Percentiles rank a stretch among this genome's conserved stretches.
Conservation (phyloP, 129 eudicot species). For the Lonicera japonica region DNA sequence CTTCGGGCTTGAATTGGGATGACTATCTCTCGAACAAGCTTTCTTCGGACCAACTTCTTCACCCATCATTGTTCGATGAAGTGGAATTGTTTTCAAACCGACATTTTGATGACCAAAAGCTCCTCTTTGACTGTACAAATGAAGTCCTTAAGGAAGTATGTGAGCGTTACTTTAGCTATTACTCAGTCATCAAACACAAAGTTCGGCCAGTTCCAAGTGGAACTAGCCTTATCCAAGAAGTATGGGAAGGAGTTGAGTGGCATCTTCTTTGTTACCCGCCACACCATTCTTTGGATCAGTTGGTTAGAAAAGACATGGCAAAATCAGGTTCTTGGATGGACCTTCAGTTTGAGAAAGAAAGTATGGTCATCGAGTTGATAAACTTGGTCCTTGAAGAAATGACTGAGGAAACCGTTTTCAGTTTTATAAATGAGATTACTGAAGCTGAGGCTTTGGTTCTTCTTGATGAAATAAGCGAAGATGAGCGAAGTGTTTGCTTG, state of each 20-base stretch:
- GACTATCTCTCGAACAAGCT: conserved; percentile 70
- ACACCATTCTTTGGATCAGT: conserved; percentile 59
- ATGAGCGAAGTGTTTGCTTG: conserved; percentile 2
- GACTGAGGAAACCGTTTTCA: conserved; percentile 50
- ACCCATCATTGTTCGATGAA: conserved; percentile 73
- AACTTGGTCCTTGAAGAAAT: conserved; percentile 58
- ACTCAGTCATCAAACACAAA: conserved; percentile 28
- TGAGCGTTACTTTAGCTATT: conserved; percentile 46
- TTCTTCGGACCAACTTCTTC: conserved; percentile 56
- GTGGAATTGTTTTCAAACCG: conserved; percentile 69
- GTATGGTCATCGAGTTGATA: conserved; percentile 44
- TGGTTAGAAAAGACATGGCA: conserved; percentile 55
- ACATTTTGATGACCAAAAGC: conserved; percentile 57
- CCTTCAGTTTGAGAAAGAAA: conserved; percentile 38
- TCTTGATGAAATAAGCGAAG: conserved; percentile 8
- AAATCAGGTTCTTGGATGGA: conserved; percentile 61
- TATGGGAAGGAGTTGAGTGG: conserved; percentile 72
- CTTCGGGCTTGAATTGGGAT: conserved; percentile 86
- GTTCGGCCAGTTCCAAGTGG: conserved; percentile 42
- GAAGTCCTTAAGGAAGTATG: conserved; percentile 62
- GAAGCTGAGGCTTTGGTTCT: conserved; percentile 5
- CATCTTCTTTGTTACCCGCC: conserved; percentile 27
- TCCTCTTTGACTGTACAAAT: conserved; percentile 77
- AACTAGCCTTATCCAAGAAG: conserved; percentile 52
- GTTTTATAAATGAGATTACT: conserved; percentile 13